Evolutionary conservation across 2,329 filamentous ascomycete genomes (phyloP), one percentile per base, ranked within the genome.

Genomic region (Emergomyces africanus): DNA sequence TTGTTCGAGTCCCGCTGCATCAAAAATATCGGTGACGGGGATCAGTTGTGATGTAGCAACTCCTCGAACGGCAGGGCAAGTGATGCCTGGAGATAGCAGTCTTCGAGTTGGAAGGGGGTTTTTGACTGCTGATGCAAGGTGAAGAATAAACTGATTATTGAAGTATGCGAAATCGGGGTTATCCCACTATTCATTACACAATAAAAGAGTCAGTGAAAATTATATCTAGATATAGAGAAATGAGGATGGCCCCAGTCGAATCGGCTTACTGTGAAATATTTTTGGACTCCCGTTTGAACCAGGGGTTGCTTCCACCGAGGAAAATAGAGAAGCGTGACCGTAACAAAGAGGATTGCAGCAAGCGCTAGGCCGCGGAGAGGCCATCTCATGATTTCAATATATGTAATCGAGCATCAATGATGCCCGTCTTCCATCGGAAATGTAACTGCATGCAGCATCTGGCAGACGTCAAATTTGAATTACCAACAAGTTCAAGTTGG

Each of bases 101-200:
- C 41, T 48, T 48, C 55, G 55, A 5, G 28, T 39, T 18, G 55
- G 55, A 28, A 57, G 55, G 6, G 55, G 55, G 18, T 57, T 57
- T 8, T 57, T 23, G 5, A 57, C 55, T 18, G 55, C 42, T 14
- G 55, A 57, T 18, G 55, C 25, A n/a, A 57, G 55, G 28, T 57
- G 55, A 5, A 57, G 46, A 28, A 57, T 49, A n/a, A 57, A 57
- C 44, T 57, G 55, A 44, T 57, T 57, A 39, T 57, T 57, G 44
- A 57, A 57, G 20, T 57, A 57, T 37, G 55, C 55, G 42, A 57
- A 57, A 25, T 57, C 55, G 3, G 55, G 55, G 33, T 49, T 57
- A 41, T 57, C 55, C 55, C 55, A 57, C 55, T 57, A 28, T 55
- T 15, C 5, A 44, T 57, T 37, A 8, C 37, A 25, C 23, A 28